Evolutionary conservation across 495 filamentous ascomycete genomes (phyloP), one percentile per base, ranked within the genome.

Genomic region (Hypoxylon lenormandii): DNA sequence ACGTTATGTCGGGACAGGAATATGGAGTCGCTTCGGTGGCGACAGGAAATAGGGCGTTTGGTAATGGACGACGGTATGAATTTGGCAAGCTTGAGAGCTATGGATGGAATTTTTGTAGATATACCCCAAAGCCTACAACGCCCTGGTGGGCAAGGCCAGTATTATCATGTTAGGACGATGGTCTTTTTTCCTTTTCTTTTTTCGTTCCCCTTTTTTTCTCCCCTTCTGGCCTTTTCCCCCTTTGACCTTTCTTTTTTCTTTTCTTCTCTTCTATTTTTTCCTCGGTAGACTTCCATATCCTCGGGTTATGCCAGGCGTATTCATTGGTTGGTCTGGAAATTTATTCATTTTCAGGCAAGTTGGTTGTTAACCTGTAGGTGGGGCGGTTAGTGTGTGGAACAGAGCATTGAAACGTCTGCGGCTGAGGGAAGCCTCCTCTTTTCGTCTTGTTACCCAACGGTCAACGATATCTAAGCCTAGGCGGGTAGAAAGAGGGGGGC

Each of bases 1-100:
- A 65, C 72, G 64, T 72, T 74, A 63, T 63, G 60, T 50, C 18
- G 67, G 72, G 66, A 74, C 50, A 54, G 65, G 65, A 48, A 70
- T 67, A 56, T 68, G 62, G 46, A 54, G 71, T 74, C 67, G 68
- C 70, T 66, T 74, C 72, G 47, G 62, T 60, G 66, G 60, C 74
- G 74, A 72, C 62, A 28, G 56, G 55, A 54, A 8, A 45, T 45
- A 52, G 57, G 74, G 71, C 69, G 69, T 72, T 72, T 56, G 61
- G 62, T 54, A 65, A 38, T 59, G 42, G 42, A 48, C 66, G 54
- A 47, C 23, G 30, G 37, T 53, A 33, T 53, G 47, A 22, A 49
- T 6, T 62, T 66, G 23, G 48, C 60, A 37, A 28, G 6, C 40
- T 4, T 53, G 15, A 53, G 15, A 53, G 57, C 47, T 36, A 49